These are phyloP conservation scores for Backusella parvicylindrica DNA, from an alignment of 192 early-diverging fungal genomes.

Conservation along the genomic window DNA sequence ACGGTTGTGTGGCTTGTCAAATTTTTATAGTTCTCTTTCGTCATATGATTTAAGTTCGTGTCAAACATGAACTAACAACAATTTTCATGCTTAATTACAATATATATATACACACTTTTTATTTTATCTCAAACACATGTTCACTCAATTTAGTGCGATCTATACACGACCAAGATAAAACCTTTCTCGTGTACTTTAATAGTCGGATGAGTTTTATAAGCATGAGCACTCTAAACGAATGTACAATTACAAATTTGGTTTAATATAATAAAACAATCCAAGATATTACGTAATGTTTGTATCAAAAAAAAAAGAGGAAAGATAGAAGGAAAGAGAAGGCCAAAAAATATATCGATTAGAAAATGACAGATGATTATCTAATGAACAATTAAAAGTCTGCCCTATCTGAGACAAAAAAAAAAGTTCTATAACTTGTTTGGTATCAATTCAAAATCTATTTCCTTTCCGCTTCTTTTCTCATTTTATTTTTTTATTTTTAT, in stretches of 20 bases:
- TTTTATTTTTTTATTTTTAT: not conserved
- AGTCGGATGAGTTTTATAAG: not conserved
- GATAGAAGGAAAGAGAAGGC: not conserved
- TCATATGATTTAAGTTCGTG: too few species aligned
- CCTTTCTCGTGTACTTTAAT: not conserved
- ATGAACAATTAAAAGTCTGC: not conserved
- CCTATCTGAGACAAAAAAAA: not conserved
- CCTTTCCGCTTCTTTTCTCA: not conserved
- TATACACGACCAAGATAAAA: not conserved
- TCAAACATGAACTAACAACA: not conserved
- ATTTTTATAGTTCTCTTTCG: too few species aligned
- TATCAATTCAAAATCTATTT: not conserved
- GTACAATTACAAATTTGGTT: not conserved
- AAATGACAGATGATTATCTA: not conserved
- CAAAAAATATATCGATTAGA: too few species aligned
- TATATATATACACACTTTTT: not conserved
- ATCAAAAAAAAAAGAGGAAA: too few species aligned
- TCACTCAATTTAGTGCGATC: not conserved
- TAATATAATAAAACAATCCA: not conserved
- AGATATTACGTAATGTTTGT: too few species aligned
- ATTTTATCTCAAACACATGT: not conserved
- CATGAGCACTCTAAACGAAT: not conserved
- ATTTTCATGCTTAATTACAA: not conserved
- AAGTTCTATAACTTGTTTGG: too few species aligned
- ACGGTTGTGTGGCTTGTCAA: too few species aligned